phyloP scores from a whole-genome alignment of 2,329 filamentous ascomycete genomes.

The Parafenestella ontariensis region DNA sequence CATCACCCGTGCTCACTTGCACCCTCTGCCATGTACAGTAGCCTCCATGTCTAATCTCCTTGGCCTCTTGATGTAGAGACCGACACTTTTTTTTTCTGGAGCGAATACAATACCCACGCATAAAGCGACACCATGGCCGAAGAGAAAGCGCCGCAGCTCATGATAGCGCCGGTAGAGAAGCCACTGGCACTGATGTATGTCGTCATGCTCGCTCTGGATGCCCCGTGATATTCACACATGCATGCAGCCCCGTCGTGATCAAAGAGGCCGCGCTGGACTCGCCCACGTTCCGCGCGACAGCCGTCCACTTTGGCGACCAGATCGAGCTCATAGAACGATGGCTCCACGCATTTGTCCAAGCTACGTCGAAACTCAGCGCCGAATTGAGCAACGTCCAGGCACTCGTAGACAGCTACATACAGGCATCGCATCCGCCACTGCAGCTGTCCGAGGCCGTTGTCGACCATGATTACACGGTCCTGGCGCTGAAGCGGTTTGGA shows the following conservation, averaged over 20 bases:
- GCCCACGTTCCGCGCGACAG: conserved; percentile 88
- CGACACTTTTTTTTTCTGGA: background rate
- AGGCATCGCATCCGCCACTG: conserved; percentile 75
- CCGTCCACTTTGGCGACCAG: conserved; percentile 88
- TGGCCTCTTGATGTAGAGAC: background rate
- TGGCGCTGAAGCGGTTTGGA: conserved; percentile 83
- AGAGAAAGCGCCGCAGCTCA: conserved; percentile 37
- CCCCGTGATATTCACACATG: conserved; percentile 18
- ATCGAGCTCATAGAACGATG: conserved; percentile 90
- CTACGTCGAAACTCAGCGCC: conserved; percentile 66
- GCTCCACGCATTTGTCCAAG: conserved; percentile 76
- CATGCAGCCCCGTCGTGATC: conserved; percentile 74
- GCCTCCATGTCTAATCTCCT: conserved; percentile 23
- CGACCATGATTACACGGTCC: conserved; percentile 92
- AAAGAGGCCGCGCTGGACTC: conserved; percentile 97
- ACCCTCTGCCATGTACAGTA: conserved; percentile 25
- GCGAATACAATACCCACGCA: background rate
- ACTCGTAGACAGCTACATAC: conserved; percentile 77
- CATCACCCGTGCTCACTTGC: conserved; percentile 11
- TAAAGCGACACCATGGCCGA: conserved; percentile 43
- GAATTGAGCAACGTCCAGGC: conserved; percentile 79
- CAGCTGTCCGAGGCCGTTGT: conserved; percentile 82
- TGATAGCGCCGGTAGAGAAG: conserved; percentile 49
- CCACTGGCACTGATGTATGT: conserved; percentile 53
- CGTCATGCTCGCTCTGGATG: background rate